phyloP scores from a whole-genome alignment of 2,329 filamentous ascomycete species.

The Ceratocystis huliohia region DNA sequence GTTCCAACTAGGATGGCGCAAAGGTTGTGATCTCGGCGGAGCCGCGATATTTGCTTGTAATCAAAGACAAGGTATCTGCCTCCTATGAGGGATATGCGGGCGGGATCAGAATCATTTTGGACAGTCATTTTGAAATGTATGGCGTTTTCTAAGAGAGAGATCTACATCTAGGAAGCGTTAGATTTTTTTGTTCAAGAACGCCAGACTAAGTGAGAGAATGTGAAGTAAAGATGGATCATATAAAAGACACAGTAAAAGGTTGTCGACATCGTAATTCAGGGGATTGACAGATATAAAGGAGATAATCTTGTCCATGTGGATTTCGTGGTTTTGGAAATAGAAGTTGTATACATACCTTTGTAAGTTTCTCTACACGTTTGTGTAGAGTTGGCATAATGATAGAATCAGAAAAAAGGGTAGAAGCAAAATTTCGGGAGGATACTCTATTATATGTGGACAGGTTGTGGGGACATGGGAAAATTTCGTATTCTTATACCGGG shows the following conservation, averaged over 20 bases:
- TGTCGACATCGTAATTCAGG: conserved; percentile 39
- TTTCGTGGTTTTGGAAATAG: background rate
- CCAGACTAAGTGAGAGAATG: background rate
- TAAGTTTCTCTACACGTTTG: conserved; percentile 19
- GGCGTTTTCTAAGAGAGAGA: background rate
- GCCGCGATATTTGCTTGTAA: conserved; percentile 60
- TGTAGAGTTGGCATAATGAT: conserved; percentile 14
- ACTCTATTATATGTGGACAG: background rate
- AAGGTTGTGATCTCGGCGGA: conserved; percentile 70
- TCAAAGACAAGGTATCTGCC: conserved; percentile 85
- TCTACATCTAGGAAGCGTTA: conserved; percentile 20
- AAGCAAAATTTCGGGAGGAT: conserved; percentile 2
- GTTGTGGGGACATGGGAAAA: conserved; percentile 7
- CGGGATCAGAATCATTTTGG: conserved; percentile 30
- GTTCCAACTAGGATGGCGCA: conserved; percentile 78
- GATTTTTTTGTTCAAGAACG: background rate
- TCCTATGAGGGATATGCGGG: conserved; percentile 70
- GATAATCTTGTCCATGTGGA: conserved; percentile 19
- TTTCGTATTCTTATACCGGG: conserved; percentile 11
- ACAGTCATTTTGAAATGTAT: background rate
- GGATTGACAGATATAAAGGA: conserved; percentile 44
- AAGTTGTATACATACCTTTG: conserved; percentile 5
- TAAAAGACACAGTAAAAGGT: conserved; percentile 21
- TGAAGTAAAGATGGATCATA: conserved; percentile 14
- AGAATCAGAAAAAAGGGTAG: conserved; percentile 20